Conservation (phyloP, 140 eudicot species). For the Ambrosia hybrid region DNA sequence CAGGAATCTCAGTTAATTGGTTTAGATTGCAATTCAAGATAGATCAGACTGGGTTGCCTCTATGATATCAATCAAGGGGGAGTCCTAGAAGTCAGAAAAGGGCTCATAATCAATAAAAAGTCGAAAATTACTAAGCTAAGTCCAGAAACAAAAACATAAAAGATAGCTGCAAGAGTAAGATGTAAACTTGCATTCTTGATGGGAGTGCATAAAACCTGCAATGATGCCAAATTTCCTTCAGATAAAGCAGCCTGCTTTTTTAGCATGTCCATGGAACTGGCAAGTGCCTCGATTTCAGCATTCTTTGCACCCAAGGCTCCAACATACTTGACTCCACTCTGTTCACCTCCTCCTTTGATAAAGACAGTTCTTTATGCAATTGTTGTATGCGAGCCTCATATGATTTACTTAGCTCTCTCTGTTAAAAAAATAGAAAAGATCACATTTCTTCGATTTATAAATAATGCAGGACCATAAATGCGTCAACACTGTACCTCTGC, state of each 20-base stretch:
- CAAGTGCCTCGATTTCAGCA: slow-evolving; percentile 90
- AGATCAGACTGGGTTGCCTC: neutral
- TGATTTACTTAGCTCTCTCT: slow-evolving; percentile 95
- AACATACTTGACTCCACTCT: slow-evolving; percentile 85
- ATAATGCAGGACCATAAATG: slow-evolving; percentile 18
- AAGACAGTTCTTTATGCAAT: slow-evolving; percentile 76
- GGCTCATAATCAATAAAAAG: slow-evolving; percentile 14
- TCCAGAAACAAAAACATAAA: slow-evolving; percentile 20
- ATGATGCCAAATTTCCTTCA: slow-evolving; percentile 89
- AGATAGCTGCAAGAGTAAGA: slow-evolving; percentile 33
- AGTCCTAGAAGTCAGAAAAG: neutral
- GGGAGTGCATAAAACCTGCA: slow-evolving; percentile 67
- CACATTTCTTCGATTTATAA: slow-evolving; percentile 10
- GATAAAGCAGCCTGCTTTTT: slow-evolving; percentile 93
- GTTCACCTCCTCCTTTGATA: slow-evolving; percentile 68
- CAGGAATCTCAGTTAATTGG: too few relatives aligned
- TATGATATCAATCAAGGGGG: slow-evolving; percentile 3
- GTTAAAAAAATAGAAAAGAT: slow-evolving; percentile 37
- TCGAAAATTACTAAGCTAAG: slow-evolving; percentile 1
- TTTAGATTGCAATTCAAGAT: too few relatives aligned
- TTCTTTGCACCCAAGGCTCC: slow-evolving; percentile 95
- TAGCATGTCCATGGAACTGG: slow-evolving; percentile 75
- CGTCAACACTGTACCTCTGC: slow-evolving; percentile 68
- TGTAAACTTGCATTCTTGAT: slow-evolving; percentile 31
- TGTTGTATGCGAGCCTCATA: slow-evolving; percentile 80